These are phyloP conservation scores for Colletotrichum neosansevieriae DNA, from an alignment of 2,329 filamentous ascomycete genomes.

Conservation along the genomic window DNA sequence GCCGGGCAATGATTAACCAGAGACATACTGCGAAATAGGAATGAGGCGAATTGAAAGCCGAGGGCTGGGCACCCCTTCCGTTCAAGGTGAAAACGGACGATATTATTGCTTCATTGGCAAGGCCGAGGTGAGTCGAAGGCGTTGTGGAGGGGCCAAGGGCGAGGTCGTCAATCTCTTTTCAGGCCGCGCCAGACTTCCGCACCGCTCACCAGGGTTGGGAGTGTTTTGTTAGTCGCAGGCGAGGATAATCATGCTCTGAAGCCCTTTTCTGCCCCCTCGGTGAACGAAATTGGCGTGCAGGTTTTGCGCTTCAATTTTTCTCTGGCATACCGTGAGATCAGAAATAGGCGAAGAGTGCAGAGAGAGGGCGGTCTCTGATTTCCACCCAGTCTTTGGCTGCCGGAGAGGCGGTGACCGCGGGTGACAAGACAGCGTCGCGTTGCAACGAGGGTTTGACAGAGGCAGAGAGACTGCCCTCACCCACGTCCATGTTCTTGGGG, in stretches of 20 bases:
- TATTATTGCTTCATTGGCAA: constrained; percentile 35
- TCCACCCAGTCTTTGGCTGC: neutral
- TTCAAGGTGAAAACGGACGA: constrained; percentile 34
- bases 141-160: constrained; percentile 1
- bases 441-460: constrained; percentile 31
- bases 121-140: constrained; percentile 15
- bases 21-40: too few relatives aligned
- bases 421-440: constrained; percentile 31
- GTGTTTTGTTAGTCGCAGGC: neutral
- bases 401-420: constrained; percentile 32
- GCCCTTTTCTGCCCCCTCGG: constrained; percentile 2
- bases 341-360: too few relatives aligned
- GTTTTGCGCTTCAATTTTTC: neutral
- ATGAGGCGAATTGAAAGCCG: constrained; percentile 27
- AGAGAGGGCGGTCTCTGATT: constrained; percentile 13
- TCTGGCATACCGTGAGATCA: too few relatives aligned
- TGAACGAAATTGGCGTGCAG: constrained; percentile 16
- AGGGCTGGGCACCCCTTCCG: constrained; percentile 25
- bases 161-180: constrained; percentile 13
- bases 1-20: constrained; percentile 18
- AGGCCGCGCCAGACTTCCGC: neutral
- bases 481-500: constrained; percentile 14
- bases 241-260: neutral
- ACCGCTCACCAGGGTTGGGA: neutral
- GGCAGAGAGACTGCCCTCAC: constrained; percentile 10